Conservation (phyloP, 495 filamentous ascomycete genomes). For the Penicillium verhagenii region DNA sequence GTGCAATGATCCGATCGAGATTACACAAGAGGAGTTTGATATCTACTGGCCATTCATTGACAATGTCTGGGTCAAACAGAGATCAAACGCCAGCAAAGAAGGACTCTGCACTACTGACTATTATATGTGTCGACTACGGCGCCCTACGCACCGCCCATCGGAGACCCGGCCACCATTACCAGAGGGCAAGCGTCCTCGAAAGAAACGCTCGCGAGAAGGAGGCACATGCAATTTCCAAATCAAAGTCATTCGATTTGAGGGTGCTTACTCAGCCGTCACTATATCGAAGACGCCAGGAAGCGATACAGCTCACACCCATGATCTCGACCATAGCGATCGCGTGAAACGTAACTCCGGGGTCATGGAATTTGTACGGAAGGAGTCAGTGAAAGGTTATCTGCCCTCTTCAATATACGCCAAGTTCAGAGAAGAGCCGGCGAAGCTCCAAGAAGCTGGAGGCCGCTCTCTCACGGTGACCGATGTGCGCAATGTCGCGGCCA, state of each 20-base stretch:
- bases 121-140: slow-evolving; percentile 51
- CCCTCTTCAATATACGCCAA: slow-evolving; percentile 53
- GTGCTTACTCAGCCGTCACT: slow-evolving; percentile 45
- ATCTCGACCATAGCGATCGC: slow-evolving; percentile 51
- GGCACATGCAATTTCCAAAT: slow-evolving; percentile 53
- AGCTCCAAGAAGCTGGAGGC: slow-evolving; percentile 49
- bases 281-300: slow-evolving; percentile 43
- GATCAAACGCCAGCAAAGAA: slow-evolving; percentile 49
- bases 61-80: slow-evolving; percentile 55
- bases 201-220: slow-evolving; percentile 50
- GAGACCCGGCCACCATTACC: slow-evolving; percentile 43
- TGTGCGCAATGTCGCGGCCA: slow-evolving; percentile 51
- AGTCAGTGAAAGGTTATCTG: slow-evolving; percentile 52
- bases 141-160: slow-evolving; percentile 41
- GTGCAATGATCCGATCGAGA: slow-evolving; percentile 52
- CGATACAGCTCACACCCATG: slow-evolving; percentile 45
- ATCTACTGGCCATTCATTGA: slow-evolving; percentile 56
- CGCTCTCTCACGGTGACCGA: slow-evolving; percentile 51
- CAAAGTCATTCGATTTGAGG: slow-evolving; percentile 50
- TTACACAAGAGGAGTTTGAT: slow-evolving; percentile 50
- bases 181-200: slow-evolving; percentile 51
- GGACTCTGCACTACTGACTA: slow-evolving; percentile 52
- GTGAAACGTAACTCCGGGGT: slow-evolving; percentile 53
- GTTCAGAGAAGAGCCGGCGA: slow-evolving; percentile 48
- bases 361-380: slow-evolving; percentile 50